These are phyloP conservation scores for Sonneratia caseolaris DNA, from an alignment of 345 rosid species.

Conservation along the genomic window DNA sequence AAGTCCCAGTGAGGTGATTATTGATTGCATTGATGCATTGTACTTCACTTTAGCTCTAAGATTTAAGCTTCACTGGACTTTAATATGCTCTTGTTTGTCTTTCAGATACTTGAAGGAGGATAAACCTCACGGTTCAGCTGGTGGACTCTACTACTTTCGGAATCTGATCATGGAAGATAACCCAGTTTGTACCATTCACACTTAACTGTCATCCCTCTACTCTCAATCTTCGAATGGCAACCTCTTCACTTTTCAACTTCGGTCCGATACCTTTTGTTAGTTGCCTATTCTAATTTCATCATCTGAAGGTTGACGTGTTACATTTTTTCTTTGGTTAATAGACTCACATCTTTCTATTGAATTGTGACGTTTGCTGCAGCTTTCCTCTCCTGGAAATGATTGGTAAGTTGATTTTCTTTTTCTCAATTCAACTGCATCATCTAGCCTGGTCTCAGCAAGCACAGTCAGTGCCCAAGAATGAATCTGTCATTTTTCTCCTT, in stretches of 20 bases:
- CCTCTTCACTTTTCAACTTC: neutral
- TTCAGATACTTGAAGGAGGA: conserved; percentile 71
- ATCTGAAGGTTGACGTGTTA: neutral
- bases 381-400: conserved; percentile 69
- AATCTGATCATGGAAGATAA: conserved; percentile 65
- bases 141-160: conserved; percentile 67
- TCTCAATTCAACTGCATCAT: neutral
- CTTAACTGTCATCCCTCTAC: neutral
- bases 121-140: conserved; percentile 81
- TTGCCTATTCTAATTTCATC: neutral
- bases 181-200: conserved; percentile 34
- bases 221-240: neutral
- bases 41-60: neutral
- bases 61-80: neutral
- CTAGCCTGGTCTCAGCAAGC: neutral
- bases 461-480: neutral
- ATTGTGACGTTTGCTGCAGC: conserved; percentile 83
- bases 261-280: neutral
- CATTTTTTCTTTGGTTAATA: conserved; percentile 17
- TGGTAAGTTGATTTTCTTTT: conserved; percentile 28
- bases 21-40: neutral
- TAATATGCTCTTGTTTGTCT: neutral
- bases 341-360: conserved; percentile 67
- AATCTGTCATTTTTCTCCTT: neutral
- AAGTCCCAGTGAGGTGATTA: conserved; percentile 67